Evolutionary conservation across 2,329 filamentous ascomycete genomes (phyloP).

Genomic region (Xylariaceae sp.): DNA sequence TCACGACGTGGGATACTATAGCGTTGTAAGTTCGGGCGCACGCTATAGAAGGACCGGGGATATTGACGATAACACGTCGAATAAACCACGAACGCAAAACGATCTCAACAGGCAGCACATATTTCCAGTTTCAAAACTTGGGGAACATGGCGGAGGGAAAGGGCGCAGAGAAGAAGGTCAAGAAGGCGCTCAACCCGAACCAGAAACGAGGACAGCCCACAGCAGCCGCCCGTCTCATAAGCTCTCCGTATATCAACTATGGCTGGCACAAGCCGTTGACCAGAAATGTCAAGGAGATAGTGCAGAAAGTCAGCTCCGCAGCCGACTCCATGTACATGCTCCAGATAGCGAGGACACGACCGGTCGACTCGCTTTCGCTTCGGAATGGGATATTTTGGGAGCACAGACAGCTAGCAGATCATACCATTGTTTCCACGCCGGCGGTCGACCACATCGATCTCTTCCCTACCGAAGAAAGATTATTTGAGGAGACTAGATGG

Average conservation of each 20-base stretch:
- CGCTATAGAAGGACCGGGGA: background rate
- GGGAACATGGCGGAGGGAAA: conserved; percentile 4
- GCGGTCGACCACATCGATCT: conserved; percentile 20
- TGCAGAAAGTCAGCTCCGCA: conserved; percentile 7
- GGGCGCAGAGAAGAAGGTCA: background rate
- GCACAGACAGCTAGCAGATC: conserved; percentile 19
- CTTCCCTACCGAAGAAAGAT: conserved; percentile 11
- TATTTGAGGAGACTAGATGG: conserved; percentile 7
- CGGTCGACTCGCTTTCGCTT: conserved; percentile 17
- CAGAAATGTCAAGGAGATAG: conserved; percentile 12
- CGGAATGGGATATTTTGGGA: conserved; percentile 28
- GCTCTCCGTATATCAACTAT: conserved; percentile 19
- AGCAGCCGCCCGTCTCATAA: conserved; percentile 21
- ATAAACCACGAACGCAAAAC: background rate
- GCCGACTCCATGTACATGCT: conserved; percentile 23
- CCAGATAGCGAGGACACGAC: conserved; percentile 17
- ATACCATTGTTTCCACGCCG: conserved; percentile 21
- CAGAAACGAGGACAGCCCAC: conserved; percentile 17
- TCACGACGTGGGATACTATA: background rate
- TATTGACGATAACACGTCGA: background rate
- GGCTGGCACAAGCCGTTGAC: conserved; percentile 24
- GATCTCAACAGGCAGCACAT: background rate
- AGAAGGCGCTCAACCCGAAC: conserved; percentile 1
- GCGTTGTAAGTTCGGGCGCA: background rate
- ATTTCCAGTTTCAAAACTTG: background rate